These are phyloP conservation scores for Clitopilus hobsonii DNA, from an alignment of 768 basidiomycete genomes.

Conservation along the genomic window DNA sequence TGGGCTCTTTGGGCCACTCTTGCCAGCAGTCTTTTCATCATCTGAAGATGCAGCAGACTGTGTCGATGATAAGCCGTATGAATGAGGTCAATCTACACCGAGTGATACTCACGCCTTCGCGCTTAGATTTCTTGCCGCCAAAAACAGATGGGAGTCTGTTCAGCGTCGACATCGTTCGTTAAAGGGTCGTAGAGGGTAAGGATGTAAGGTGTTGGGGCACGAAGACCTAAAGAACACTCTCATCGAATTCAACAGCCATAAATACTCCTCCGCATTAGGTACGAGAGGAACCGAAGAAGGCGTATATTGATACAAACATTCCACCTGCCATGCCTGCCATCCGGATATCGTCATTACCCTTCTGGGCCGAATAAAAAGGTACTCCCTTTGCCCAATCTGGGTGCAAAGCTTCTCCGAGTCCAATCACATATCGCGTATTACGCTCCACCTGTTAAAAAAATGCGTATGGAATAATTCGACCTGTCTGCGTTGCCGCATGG, in stretches of 20 bases:
- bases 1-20: neutral
- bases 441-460: neutral
- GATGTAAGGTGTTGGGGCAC: neutral
- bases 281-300: neutral
- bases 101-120: conserved; percentile 1
- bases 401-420: neutral
- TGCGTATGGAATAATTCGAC: neutral
- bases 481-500: neutral
- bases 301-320: neutral
- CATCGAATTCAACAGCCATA: neutral
- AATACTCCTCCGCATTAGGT: neutral
- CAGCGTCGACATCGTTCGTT: conserved; percentile 10
- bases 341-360: neutral
- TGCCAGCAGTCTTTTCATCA: neutral
- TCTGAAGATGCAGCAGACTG: neutral
- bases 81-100: conserved; percentile 3
- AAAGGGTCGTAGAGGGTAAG: conserved; percentile 1
- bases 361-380: too few relatives aligned
- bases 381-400: neutral
- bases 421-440: neutral
- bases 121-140: conserved; percentile 8
- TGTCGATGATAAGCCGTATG: neutral
- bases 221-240: neutral
- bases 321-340: neutral
- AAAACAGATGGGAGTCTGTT: conserved; percentile 18